phyloP scores from a whole-genome alignment of 192 early-diverging fungal species.

The Chytriomyces hyalinus region DNA sequence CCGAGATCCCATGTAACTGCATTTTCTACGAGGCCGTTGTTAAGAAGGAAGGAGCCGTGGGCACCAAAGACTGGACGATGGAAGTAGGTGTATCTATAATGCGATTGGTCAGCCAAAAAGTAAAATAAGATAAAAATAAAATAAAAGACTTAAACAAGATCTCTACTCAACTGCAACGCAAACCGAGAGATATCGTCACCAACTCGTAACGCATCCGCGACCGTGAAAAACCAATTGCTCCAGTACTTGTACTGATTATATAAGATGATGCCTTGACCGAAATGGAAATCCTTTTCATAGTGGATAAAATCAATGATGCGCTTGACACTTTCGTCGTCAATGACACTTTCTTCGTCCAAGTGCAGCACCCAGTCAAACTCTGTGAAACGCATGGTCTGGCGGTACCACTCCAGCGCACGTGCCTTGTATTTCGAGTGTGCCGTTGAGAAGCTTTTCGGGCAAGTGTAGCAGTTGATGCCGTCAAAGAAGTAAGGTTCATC shows the following conservation, averaged over 20 bases:
- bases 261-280: conserved; percentile 58
- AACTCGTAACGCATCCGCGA: conserved; percentile 58
- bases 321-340: conserved; percentile 50
- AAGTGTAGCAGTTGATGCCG: conserved; percentile 60
- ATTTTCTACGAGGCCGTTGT: conserved; percentile 60
- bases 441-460: conserved; percentile 50
- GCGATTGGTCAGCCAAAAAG: background rate
- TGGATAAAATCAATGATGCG: conserved; percentile 50
- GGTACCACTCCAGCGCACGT: conserved; percentile 60
- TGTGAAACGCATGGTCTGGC: conserved; percentile 54
- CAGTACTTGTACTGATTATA: conserved; percentile 64
- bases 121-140: background rate
- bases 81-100: conserved; percentile 51
- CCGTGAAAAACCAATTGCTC: conserved; percentile 58
- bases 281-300: conserved; percentile 49
- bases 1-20: conserved; percentile 61
- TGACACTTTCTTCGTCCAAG: conserved; percentile 59
- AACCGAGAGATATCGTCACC: conserved; percentile 58
- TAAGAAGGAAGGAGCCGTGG: conserved; percentile 58
- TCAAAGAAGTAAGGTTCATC: conserved; percentile 62
- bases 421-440: conserved; percentile 57
- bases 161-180: conserved; percentile 49
- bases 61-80: conserved; percentile 56
- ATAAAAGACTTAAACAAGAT: background rate
- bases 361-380: conserved; percentile 62